Base-by-base conservation (phyloP, 441 rosid species). In the Cnidoscolus chayamansa region DNA sequence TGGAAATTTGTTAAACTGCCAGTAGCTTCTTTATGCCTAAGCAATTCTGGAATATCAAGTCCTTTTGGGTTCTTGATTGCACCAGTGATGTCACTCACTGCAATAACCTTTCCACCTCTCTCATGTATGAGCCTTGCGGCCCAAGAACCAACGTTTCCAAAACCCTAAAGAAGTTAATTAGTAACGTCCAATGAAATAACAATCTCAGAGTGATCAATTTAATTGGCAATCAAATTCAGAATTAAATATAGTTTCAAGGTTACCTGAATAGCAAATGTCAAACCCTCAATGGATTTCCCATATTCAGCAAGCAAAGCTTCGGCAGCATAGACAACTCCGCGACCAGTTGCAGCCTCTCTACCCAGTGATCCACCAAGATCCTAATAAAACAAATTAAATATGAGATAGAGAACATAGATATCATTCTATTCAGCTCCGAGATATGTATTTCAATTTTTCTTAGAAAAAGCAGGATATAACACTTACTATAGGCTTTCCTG, bases 291-390 rank as follows among this genome's bases (percentile, higher is more conserved):
- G 10, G 95, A 86, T 82, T 89, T 89, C 64, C 98, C 95, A 57
- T 90, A 77, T 72, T 95, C 98, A 72, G 91, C 88, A 73, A 95
- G 97, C 72, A 95, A 80, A 79, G 99, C 98, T 83, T 91, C 96
- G 0, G 97, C 87, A 5, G 97, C 98, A 74, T 73, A 93, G 66
- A 91, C 92, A 54, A 89, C 96, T 65, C 99, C 98, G 1, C 91
- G 93, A 11, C 99, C 98, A 40, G 99, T 93, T 51, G 99, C 98
- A 79, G 98, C 96, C 75, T 95, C 98, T 78, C 99, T 89, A 67
- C 99, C 98, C n/a, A 93, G 76, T 19, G 99, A 95, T 77, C 99
- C 99, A 69, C 99, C 99, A 62, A 93, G 95, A 88, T 92, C 98
- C 99, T 95, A 83, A 32, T 73, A 72, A 6, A 54, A 59, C 60